Conservation (phyloP, 495 filamentous ascomycete genomes). For the Xylaria venustula region DNA sequence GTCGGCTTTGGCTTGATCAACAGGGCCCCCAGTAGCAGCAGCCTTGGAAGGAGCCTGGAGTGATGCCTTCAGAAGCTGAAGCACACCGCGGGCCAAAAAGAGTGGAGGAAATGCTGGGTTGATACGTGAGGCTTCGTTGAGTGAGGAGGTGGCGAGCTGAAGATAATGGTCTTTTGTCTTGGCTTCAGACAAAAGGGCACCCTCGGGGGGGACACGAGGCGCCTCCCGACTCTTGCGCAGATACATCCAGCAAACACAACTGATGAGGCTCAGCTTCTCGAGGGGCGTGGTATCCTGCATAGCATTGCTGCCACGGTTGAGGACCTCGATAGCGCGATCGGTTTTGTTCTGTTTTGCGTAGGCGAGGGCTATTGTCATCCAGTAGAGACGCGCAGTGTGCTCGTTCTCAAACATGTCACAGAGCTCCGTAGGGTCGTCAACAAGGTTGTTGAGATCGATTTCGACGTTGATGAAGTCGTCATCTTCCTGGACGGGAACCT, state of each 20-base stretch:
- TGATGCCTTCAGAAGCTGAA: constrained; percentile 84
- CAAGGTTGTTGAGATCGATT: constrained; percentile 83
- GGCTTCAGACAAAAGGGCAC: constrained; percentile 59
- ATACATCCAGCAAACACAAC: constrained; percentile 88
- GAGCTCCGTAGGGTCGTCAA: constrained; percentile 93
- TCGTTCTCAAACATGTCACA: constrained; percentile 93
- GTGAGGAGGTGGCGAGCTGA: constrained; percentile 78
- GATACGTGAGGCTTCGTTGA: constrained; percentile 93
- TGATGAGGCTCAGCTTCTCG: constrained; percentile 82
- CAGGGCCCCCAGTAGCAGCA: constrained; percentile 53
- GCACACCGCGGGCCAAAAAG: constrained; percentile 86
- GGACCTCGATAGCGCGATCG: constrained; percentile 91
- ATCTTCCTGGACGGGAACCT: constrained; percentile 80
- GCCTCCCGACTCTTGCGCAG: constrained; percentile 89
- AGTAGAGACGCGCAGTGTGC: constrained; percentile 78
- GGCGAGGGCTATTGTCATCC: constrained; percentile 95
- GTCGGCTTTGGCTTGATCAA: constrained; percentile 75
- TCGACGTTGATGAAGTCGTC: constrained; percentile 85
- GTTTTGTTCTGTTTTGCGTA: constrained; percentile 94
- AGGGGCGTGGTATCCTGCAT: constrained; percentile 68
- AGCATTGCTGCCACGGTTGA: constrained; percentile 76
- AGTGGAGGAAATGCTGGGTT: constrained; percentile 87
- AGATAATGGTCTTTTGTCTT: constrained; percentile 92
- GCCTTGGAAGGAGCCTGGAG: constrained; percentile 73
- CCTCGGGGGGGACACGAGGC: constrained; percentile 69